phyloP scores from a whole-genome alignment of 139 green algal species.

The Trebouxia sp. region DNA sequence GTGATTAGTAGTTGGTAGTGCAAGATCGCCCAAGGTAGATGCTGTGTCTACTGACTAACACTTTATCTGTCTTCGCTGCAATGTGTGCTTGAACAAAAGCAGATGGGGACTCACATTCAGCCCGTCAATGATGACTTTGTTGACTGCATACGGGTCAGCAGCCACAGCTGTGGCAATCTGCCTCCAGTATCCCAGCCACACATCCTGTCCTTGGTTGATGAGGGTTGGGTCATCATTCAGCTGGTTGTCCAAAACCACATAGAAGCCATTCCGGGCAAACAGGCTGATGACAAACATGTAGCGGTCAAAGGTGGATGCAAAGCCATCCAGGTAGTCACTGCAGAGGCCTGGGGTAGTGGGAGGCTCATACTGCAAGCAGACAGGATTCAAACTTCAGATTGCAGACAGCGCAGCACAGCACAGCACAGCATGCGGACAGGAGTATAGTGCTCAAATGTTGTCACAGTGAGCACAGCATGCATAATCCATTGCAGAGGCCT shows the following conservation, averaged over 20 bases:
- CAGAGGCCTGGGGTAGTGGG: background rate
- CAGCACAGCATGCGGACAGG: too few species aligned
- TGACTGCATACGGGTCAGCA: background rate
- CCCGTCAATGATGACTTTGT: slow-evolving; percentile 22
- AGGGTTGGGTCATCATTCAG: background rate
- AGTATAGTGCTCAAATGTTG: too few species aligned
- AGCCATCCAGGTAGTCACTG: slow-evolving; percentile 21
- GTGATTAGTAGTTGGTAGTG: too few species aligned
- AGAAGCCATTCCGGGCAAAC: slow-evolving; percentile 14
- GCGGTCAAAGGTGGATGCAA: slow-evolving; percentile 13
- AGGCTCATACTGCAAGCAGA: background rate
- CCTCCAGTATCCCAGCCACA: slow-evolving; percentile 18
- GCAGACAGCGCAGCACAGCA: background rate
- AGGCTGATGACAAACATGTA: slow-evolving; percentile 19
- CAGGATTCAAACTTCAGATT: background rate
- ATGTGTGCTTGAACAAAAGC: background rate
- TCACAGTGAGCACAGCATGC: background rate
- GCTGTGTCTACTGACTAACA: too few species aligned
- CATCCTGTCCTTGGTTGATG: background rate
- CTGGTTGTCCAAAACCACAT: slow-evolving; percentile 25
- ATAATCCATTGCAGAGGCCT: too few species aligned
- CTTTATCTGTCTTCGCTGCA: too few species aligned
- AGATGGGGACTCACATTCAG: background rate
- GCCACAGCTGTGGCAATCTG: slow-evolving; percentile 16
- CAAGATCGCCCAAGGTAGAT: too few species aligned